These are phyloP conservation scores for Nothophytophthora sp. DNA, from an alignment of 352 stramenopile genomes.

Conservation along the genomic window DNA sequence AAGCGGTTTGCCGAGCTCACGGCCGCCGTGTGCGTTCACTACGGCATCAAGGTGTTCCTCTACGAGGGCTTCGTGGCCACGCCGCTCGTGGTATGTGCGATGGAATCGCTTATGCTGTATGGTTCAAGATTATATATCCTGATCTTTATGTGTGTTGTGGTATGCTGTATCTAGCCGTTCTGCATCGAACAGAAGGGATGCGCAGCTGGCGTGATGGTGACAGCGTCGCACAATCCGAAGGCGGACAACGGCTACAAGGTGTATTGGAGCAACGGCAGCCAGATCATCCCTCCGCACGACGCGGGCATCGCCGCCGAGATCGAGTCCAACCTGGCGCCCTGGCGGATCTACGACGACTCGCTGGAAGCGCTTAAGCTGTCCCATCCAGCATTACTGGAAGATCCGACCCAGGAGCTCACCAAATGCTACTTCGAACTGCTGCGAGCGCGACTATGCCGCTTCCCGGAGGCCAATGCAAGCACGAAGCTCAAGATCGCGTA, in stretches of 20 bases:
- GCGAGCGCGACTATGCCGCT: conserved; percentile 58
- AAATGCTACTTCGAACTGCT: conserved; percentile 73
- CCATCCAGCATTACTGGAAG: conserved; percentile 47
- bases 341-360: conserved; percentile 65
- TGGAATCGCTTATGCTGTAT: not conserved
- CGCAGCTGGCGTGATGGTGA: conserved; percentile 93
- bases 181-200: conserved; percentile 81
- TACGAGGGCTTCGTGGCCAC: conserved; percentile 95
- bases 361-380: conserved; percentile 31
- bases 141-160: not conserved
- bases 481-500: conserved; percentile 89
- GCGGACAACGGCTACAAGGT: conserved; percentile 98
- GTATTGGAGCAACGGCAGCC: conserved; percentile 94
- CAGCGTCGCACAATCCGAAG: conserved; percentile 98
- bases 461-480: conserved; percentile 58
- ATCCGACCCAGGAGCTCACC: conserved; percentile 73
- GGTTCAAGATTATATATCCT: not conserved
- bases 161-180: conserved; percentile 39
- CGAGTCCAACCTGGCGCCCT: conserved; percentile 88
- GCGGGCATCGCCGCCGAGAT: conserved; percentile 92
- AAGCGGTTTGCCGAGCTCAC: conserved; percentile 88
- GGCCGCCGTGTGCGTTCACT: conserved; percentile 76
- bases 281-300: conserved; percentile 98
- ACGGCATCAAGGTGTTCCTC: conserved; percentile 90
- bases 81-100: conserved; percentile 85